Base-by-base conservation (phyloP, 169 alveolate genomes). In the Eimeria brunetti region DNA sequence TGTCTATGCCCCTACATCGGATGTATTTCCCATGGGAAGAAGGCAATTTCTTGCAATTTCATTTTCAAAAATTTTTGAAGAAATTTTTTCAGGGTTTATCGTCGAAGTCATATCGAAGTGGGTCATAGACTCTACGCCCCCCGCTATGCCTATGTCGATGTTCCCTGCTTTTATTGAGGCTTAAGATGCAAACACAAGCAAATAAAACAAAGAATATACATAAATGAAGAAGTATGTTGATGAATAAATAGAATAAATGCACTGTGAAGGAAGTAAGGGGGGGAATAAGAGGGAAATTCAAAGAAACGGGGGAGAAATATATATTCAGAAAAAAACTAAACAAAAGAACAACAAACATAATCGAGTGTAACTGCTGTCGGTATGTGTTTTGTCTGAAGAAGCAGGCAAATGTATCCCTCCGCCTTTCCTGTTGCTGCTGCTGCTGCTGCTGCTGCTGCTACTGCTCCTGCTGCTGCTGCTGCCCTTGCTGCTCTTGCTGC, bases 51-150 rank as follows among this genome's bases (percentile, higher is more conserved):
- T 96, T 7, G 99, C 99, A 38, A 92, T 95, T 64, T 97, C 98
- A 95, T 97, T 96, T 85, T 97, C 98, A 89, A 97, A 97, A 30
- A 97, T 98, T 36, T 97, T 96, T 56, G 97, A 98, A 24, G 98
- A 96, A 58, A 98, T 85, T 76, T 97, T 96, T 73, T 97, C 98
- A 62, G 98, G 98, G 94, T 98, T 98, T 41, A 98, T 95, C 91
- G 97, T 97, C n/a, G 96, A 96, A 91, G 97, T 96, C 99, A 98
- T 98, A 46, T 97, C 97, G 97, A 97, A 97, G 96, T 97, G 97
- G 88, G 98, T 95, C 99, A 99, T 99, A 89, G 97, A 94, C 97
- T 99, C 99, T 64, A 98, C 99, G 27, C 99, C 99, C 16, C 99
- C 99, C 18, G 99, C 99, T 67, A 99, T 97, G 73, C 99, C 99